These are phyloP conservation scores for Termitomyces eurrhizus DNA, from an alignment of 768 basidiomycete species.

Conservation along the genomic window DNA sequence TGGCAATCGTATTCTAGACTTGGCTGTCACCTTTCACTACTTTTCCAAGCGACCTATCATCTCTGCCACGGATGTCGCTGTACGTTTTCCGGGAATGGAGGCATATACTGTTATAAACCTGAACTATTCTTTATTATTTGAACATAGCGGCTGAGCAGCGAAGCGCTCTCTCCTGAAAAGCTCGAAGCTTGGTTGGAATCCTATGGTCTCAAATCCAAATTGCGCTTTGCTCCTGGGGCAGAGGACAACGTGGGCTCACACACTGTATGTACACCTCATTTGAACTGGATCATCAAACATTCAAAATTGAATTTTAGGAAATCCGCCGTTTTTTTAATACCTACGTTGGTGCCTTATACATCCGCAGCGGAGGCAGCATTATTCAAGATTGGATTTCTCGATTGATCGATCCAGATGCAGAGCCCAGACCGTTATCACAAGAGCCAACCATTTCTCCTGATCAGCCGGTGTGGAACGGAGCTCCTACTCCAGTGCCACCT, in stretches of 20 bases:
- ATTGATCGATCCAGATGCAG: conserved; percentile 46
- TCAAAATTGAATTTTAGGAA: conserved; percentile 36
- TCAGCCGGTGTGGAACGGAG: conserved; percentile 12
- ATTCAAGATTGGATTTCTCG: conserved; percentile 58
- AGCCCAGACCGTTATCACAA: neutral
- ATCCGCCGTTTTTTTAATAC: conserved; percentile 51
- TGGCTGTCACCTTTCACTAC: conserved; percentile 47
- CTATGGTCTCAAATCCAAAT: conserved; percentile 51
- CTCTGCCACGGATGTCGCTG: conserved; percentile 37
- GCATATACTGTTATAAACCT: neutral
- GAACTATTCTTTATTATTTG: neutral
- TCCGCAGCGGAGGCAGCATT: conserved; percentile 45
- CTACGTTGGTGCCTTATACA: conserved; percentile 65
- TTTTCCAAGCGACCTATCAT: conserved; percentile 44
- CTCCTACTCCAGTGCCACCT: conserved; percentile 23
- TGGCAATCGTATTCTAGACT: conserved; percentile 48
- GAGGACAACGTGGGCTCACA: conserved; percentile 31
- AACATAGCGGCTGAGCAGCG: conserved; percentile 22
- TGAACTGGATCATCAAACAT: neutral
- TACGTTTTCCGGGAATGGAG: conserved; percentile 23
- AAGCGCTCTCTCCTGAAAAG: conserved; percentile 32
- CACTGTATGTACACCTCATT: conserved; percentile 12
- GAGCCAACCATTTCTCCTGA: conserved; percentile 11
- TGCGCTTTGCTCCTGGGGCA: conserved; percentile 43
- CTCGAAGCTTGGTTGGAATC: conserved; percentile 45